Percentiles rank a stretch among this genome's conserved stretches.
phyloP scores from a whole-genome alignment of 2,329 filamentous ascomycete species.

The Trichoderma hamatum region DNA sequence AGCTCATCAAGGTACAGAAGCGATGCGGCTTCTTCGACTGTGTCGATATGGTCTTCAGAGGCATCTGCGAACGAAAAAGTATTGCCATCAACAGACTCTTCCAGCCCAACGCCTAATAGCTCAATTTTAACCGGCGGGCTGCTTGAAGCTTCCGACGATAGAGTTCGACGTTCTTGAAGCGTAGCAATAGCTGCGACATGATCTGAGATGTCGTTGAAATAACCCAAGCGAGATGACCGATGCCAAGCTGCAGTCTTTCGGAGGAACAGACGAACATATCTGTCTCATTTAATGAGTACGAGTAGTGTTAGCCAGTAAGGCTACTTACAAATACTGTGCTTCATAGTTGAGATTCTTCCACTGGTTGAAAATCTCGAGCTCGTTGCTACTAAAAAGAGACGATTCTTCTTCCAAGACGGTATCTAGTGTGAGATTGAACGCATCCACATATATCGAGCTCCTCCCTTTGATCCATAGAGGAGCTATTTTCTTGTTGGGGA shows the following conservation, averaged over 20 bases:
- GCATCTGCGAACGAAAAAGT: conserved; percentile 79
- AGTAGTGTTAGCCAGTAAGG: not conserved
- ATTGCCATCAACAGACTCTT: conserved; percentile 52
- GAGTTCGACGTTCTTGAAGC: conserved; percentile 60
- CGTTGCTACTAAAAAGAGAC: conserved; percentile 81
- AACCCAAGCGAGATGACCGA: conserved; percentile 74
- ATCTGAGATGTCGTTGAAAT: conserved; percentile 81
- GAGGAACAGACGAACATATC: conserved; percentile 89
- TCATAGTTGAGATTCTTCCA: conserved; percentile 81
- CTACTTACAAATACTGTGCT: conserved; percentile 79
- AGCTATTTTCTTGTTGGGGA: conserved; percentile 46
- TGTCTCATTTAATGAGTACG: conserved; percentile 39
- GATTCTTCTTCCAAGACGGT: conserved; percentile 88
- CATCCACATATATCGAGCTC: conserved; percentile 94
- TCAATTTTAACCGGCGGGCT: conserved; percentile 27
- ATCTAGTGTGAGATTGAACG: conserved; percentile 89
- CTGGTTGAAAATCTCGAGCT: conserved; percentile 73
- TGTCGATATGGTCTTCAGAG: conserved; percentile 72
- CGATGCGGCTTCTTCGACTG: conserved; percentile 80
- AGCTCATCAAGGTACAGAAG: conserved; percentile 86
- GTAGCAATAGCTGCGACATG: conserved; percentile 65
- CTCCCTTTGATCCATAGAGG: conserved; percentile 69
- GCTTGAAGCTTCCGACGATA: conserved; percentile 51
- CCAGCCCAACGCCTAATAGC: conserved; percentile 41
- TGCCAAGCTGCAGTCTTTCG: conserved; percentile 93